Conservation (phyloP, 139 green algal species). For the Eudorina sp. region DNA sequence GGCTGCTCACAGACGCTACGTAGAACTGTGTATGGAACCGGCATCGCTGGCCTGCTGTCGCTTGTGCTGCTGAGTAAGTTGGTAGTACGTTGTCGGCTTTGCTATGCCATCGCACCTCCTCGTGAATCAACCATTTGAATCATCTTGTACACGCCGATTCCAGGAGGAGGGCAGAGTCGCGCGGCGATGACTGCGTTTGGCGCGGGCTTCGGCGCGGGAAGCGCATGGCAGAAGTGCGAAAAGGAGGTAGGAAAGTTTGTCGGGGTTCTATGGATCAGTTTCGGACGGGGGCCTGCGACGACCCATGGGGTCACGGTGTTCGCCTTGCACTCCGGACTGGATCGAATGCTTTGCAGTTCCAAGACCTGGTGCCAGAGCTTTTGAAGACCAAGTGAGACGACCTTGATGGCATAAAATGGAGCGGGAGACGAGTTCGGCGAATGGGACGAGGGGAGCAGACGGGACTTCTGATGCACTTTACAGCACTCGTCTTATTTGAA, state of each 20-base stretch:
- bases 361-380: constrained; percentile 48
- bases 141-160: background rate
- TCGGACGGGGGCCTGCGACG: no score
- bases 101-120: no score
- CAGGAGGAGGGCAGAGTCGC: constrained; percentile 35
- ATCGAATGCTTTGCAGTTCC: no score
- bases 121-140: background rate
- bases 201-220: constrained; percentile 37
- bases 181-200: constrained; percentile 44
- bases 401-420: no score
- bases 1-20: constrained; percentile 14
- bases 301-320: no score
- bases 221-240: constrained; percentile 53
- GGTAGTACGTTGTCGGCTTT: background rate
- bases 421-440: no score
- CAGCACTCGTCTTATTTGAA: no score
- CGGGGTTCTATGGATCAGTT: no score
- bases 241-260: no score
- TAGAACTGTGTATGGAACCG: constrained; percentile 40
- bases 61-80: constrained; percentile 43
- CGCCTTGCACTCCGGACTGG: no score
- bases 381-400: constrained; percentile 48
- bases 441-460: no score
- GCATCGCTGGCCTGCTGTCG: constrained; percentile 7
- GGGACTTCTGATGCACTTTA: no score